Conservation (phyloP, 2,329 filamentous ascomycete genomes). For the Talaromyces pinophilus region DNA sequence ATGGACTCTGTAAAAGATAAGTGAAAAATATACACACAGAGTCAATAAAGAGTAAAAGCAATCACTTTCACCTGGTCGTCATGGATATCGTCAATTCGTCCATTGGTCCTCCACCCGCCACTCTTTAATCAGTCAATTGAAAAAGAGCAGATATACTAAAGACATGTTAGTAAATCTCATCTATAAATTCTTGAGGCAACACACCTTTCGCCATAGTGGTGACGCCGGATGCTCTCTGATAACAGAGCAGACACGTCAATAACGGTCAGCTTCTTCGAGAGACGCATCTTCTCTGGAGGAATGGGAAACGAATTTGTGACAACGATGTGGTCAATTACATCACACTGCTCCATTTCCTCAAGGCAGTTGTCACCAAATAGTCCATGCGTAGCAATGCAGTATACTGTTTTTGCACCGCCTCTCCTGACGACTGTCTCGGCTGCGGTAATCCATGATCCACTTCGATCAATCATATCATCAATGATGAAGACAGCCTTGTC, state of each 20-base stretch:
- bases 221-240: conserved; percentile 88
- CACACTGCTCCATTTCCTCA: conserved; percentile 85
- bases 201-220: conserved; percentile 86
- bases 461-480: conserved; percentile 99
- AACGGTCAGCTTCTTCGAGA: conserved; percentile 79
- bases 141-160: conserved; percentile 59
- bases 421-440: conserved; percentile 95
- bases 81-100: conserved; percentile 21
- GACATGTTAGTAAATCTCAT: conserved; percentile 10
- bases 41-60: conserved; percentile 2
- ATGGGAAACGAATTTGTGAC: conserved; percentile 98
- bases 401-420: conserved; percentile 87
- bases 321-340: conserved; percentile 89
- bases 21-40: conserved; percentile 15
- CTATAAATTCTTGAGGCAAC: conserved; percentile 43
- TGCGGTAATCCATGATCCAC: conserved; percentile 93
- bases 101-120: neutral
- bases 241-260: conserved; percentile 86
- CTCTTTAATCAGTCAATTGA: conserved; percentile 57
- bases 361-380: conserved; percentile 89
- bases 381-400: conserved; percentile 96
- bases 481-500: conserved; percentile 89
- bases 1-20: neutral
- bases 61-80: conserved; percentile 8
- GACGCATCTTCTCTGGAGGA: conserved; percentile 67